Evolutionary conservation across 1,284 basidiomycete genomes (phyloP), one percentile per base, ranked within the genome.

Genomic region (Mycosarcoma mackinlayi): DNA sequence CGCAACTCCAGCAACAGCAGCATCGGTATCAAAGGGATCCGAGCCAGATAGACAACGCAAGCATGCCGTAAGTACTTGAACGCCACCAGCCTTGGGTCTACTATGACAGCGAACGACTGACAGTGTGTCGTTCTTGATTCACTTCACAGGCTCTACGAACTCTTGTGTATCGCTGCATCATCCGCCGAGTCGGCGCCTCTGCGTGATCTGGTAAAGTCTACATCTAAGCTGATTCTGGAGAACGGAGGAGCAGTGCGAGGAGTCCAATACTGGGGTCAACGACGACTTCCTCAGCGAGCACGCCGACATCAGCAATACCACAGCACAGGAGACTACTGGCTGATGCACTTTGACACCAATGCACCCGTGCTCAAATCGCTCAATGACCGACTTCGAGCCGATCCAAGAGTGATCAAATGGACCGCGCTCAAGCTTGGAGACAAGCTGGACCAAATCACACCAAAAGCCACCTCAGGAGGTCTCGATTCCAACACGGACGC

Each of bases 331-430:
- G 92, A 94, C 78, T 93, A 93, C 83, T 94, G 92, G 91, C 88
- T 90, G 14, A 88, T 94, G 86, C 88, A 93, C 81, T 94, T 93
- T 81, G 92, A 94, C 85, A 88, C 91, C 4, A 91, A 91, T 8
- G 92, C 92, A 8, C 85, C 85, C 46, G 88, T 88, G 0, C 86
- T 93, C 57, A 85, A 86, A 21, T 85, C 86, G 5, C 85, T 94
- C 35, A 88, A 88, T 72, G 84, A 85, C 23, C 86, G 90, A 52
- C 87, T 94, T 83, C 88, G 89, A 14, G 86, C 86, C 51, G 92
- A 94, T 76, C 91, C 92, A 18, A 87, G 91, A 37, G 91, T 94
- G 38, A 85, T 94, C 62, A 88, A 92, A 23, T 91, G 90, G 88
- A 92, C 91, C 11, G 88, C 90, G 45, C 84, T 93, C 55, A 93